Percentiles rank a stretch among this genome's conserved stretches.
Evolutionary conservation across 2,329 filamentous ascomycete species (phyloP).

Genomic region (Elsinoe perseae): DNA sequence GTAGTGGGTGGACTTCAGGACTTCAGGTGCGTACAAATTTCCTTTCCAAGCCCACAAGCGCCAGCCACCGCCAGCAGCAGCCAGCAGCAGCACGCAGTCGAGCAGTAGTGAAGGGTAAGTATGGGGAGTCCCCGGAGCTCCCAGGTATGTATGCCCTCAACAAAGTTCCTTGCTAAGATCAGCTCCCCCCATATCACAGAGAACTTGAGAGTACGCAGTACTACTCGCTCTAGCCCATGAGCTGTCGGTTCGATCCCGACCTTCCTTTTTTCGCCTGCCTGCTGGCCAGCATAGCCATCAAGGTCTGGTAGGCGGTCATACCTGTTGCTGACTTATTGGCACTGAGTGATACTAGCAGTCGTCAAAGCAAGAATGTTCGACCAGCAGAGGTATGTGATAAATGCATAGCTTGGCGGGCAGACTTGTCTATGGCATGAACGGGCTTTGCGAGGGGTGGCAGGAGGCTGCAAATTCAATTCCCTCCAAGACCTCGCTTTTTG

Average conservation of each 20-base stretch:
- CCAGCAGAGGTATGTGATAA: not conserved
- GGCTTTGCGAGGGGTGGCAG: not conserved
- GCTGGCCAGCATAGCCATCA: not conserved
- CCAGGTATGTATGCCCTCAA: not conserved
- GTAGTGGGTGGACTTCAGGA: not conserved
- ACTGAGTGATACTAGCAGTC: no score
- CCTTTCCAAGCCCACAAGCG: no score
- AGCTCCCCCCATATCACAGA: not conserved
- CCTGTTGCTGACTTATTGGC: no score
- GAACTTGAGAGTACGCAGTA: not conserved
- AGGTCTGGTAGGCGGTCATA: not conserved
- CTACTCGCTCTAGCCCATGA: not conserved
- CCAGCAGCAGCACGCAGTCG: not conserved
- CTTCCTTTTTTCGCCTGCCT: slow-evolving; percentile 2
- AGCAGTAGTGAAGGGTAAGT: not conserved
- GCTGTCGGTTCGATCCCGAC: slow-evolving; percentile 7
- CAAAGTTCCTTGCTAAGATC: not conserved
- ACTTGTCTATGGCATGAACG: not conserved
- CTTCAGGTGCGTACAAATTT: no score
- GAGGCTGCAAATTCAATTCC: not conserved
- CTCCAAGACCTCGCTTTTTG: not conserved
- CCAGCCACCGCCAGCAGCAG: no score
- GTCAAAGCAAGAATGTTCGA: no score
- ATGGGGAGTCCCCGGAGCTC: not conserved
- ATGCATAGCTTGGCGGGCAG: not conserved